These are phyloP conservation scores for Xylaria venustula DNA, from an alignment of 495 filamentous ascomycete species.

Conservation along the genomic window DNA sequence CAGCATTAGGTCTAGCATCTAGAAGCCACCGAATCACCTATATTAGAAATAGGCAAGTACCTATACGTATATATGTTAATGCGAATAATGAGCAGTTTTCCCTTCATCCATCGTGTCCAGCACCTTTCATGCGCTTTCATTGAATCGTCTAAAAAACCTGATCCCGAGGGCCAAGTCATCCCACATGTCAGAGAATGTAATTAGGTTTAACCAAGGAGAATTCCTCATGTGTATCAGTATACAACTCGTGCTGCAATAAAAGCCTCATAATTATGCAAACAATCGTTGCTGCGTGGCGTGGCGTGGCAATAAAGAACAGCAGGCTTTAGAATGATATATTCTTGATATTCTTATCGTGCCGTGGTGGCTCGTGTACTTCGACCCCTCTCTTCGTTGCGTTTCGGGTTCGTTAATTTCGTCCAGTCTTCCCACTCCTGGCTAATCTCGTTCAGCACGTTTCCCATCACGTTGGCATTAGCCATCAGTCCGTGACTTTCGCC, in stretches of 20 bases:
- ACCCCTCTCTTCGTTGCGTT: constrained; percentile 28
- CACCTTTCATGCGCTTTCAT: too few relatives aligned
- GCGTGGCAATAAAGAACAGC: too few relatives aligned
- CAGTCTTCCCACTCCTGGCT: constrained; percentile 94
- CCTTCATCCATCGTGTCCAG: too few relatives aligned
- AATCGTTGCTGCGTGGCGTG: too few relatives aligned
- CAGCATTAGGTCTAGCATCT: too few relatives aligned
- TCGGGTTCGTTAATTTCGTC: constrained; percentile 53
- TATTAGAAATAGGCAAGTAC: too few relatives aligned
- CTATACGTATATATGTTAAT: too few relatives aligned
- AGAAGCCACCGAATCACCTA: too few relatives aligned
- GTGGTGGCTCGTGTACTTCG: constrained; percentile 22
- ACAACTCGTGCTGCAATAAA: background rate
- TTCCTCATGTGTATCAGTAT: background rate
- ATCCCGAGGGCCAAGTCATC: too few relatives aligned
- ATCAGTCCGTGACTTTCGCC: constrained; percentile 96
- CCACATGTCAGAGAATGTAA: background rate
- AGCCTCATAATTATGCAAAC: too few relatives aligned
- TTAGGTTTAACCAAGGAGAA: background rate
- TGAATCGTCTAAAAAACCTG: background rate
- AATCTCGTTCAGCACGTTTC: constrained; percentile 87
- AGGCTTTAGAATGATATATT: too few relatives aligned
- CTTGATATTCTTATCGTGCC: constrained; percentile 1
- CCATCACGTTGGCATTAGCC: constrained; percentile 93
- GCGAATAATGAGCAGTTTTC: too few relatives aligned